Conservation (phyloP, 805 yeast genomes). For the Lachancea lanzarotensis region DNA sequence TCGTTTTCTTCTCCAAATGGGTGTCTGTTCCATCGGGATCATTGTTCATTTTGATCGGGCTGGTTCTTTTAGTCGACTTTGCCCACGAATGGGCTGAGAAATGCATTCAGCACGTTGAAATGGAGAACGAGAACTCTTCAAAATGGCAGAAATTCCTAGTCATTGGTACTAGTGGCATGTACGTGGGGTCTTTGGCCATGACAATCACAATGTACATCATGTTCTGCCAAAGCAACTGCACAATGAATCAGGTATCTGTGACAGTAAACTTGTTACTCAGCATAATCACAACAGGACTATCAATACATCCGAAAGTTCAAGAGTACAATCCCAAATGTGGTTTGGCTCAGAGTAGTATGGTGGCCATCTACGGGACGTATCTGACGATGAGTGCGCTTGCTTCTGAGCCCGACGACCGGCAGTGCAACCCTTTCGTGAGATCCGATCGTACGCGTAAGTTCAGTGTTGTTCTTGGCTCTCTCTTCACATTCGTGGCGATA, state of each 20-base stretch:
- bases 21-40: constrained; percentile 80
- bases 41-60: constrained; percentile 79
- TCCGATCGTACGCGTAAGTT: constrained; percentile 86
- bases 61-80: constrained; percentile 86
- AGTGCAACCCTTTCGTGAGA: constrained; percentile 87
- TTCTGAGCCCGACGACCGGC: constrained; percentile 90
- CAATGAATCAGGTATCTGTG: constrained; percentile 84
- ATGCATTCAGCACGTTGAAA: constrained; percentile 84
- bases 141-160: constrained; percentile 78
- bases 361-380: constrained; percentile 87
- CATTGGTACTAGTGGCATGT: constrained; percentile 86
- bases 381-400: constrained; percentile 88
- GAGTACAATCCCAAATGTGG: constrained; percentile 94
- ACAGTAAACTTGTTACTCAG: constrained; percentile 65
- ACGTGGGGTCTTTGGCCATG: constrained; percentile 62
- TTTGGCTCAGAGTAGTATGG: constrained; percentile 94
- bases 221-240: constrained; percentile 76
- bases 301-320: constrained; percentile 78
- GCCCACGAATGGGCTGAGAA: constrained; percentile 99
- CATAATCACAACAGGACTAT: constrained; percentile 56
- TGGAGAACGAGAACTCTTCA: constrained; percentile 50
- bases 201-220: constrained; percentile 73
- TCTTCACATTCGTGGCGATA: constrained; percentile 89
- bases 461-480: constrained; percentile 81
- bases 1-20: constrained; percentile 85